Evolutionary conservation across 306 rosid species (phyloP).

Genomic region (Dicorynia guianensis): DNA sequence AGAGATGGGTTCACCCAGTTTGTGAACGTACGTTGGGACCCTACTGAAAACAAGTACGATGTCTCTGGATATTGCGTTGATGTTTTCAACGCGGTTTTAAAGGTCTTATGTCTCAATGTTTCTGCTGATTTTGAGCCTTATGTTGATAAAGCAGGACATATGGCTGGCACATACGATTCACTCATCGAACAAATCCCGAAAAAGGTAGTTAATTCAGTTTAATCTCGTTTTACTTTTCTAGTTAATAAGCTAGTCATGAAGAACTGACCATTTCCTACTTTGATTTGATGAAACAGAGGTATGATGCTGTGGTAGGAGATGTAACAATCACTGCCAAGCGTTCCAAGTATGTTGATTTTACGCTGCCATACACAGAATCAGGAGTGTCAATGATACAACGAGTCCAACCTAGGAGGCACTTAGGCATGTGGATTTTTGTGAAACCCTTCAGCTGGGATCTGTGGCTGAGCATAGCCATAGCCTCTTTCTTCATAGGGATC

Average conservation of each 20-base stretch:
- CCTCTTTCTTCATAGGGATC: slow-evolving; percentile 34
- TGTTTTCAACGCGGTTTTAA: slow-evolving; percentile 36
- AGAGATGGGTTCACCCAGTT: slow-evolving; percentile 48
- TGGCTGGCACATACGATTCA: slow-evolving; percentile 36
- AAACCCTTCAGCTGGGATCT: slow-evolving; percentile 50
- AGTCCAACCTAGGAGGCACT: slow-evolving; percentile 22
- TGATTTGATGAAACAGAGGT: slow-evolving; percentile 20
- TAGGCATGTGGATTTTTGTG: slow-evolving; percentile 47
- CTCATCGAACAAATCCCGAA: slow-evolving; percentile 39
- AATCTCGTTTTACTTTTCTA: not conserved
- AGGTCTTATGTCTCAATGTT: slow-evolving; percentile 33
- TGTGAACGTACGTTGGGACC: slow-evolving; percentile 17
- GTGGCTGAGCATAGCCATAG: slow-evolving; percentile 40
- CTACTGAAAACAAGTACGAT: not conserved
- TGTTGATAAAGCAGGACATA: not conserved
- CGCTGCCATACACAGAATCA: slow-evolving; percentile 41
- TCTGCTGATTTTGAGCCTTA: slow-evolving; percentile 34
- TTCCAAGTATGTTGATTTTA: slow-evolving; percentile 38
- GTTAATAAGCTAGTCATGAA: not conserved
- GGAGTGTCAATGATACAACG: slow-evolving; percentile 42
- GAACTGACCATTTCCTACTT: not conserved
- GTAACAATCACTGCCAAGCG: slow-evolving; percentile 43
- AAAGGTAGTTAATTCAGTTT: not conserved
- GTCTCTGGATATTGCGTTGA: slow-evolving; percentile 49
- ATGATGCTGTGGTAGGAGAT: slow-evolving; percentile 49